Percentiles rank a stretch among this genome's conserved stretches.
phyloP scores from a whole-genome alignment of 768 basidiomycete genomes.

The Podaxis sp. region DNA sequence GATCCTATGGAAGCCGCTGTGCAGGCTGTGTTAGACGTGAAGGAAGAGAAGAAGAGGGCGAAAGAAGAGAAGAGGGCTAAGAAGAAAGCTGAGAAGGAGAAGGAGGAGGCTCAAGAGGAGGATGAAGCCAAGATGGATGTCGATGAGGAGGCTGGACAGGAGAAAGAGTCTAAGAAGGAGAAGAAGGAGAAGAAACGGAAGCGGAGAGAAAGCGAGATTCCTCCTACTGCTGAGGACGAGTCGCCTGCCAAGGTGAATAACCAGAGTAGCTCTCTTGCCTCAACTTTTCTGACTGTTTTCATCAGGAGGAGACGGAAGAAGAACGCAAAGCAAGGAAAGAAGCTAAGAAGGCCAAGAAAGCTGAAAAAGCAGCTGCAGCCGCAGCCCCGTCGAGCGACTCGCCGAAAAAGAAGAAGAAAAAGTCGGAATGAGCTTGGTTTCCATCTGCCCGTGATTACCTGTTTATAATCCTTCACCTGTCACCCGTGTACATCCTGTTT shows the following conservation, averaged over 20 bases:
- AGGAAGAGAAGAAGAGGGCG: slow-evolving; percentile 80
- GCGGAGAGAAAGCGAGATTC: slow-evolving; percentile 42
- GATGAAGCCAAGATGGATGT: slow-evolving; percentile 41
- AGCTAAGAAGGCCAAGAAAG: slow-evolving; percentile 71
- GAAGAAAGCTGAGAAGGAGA: slow-evolving; percentile 56
- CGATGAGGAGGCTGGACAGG: slow-evolving; percentile 27
- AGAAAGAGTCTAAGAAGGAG: slow-evolving; percentile 36
- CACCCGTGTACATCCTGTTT: slow-evolving; percentile 22
- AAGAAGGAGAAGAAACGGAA: slow-evolving; percentile 38
- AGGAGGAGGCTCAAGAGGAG: slow-evolving; percentile 37
- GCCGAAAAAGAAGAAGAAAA: slow-evolving; percentile 60
- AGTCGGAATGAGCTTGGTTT: slow-evolving; percentile 37
- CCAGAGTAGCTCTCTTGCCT: slow-evolving; percentile 8
- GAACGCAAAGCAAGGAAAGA: slow-evolving; percentile 81
- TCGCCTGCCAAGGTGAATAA: slow-evolving; percentile 38
- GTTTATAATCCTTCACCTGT: slow-evolving; percentile 19
- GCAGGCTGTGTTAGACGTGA: slow-evolving; percentile 75
- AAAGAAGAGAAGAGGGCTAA: slow-evolving; percentile 80
- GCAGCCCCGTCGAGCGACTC: slow-evolving; percentile 22
- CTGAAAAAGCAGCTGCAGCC: slow-evolving; percentile 37
- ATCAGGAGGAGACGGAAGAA: slow-evolving; percentile 72
- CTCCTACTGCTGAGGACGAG: slow-evolving; percentile 34
- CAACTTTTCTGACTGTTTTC: slow-evolving; percentile 11
- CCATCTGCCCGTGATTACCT: slow-evolving; percentile 3
- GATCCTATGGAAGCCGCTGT: slow-evolving; percentile 75